Evolutionary conservation across 106 monocot genomes (phyloP), one percentile per base, ranked within the genome.

Genomic region (Dendrobium nobile): DNA sequence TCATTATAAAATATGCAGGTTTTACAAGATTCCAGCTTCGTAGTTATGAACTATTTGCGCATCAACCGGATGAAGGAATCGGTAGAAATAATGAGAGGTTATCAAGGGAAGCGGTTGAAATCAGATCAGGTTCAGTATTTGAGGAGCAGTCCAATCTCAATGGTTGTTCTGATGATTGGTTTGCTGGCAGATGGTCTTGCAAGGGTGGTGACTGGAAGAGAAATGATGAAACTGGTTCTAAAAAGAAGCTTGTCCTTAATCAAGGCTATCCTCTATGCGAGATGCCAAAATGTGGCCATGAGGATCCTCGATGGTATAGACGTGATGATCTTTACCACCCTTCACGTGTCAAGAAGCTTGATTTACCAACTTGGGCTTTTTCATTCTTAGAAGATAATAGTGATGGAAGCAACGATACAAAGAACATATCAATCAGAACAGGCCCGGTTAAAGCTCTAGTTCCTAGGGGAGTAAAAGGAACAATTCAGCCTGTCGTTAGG

Each of bases 201-300:
- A 88, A 85, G 90, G 99, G 99, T 79, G 99, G 99, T 77, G 99
- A 99, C 82, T 99, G 99, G 99, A 93, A 89, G 85, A 90, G 99
- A 87, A 95, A 90, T 85, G 95, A 95, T 64, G 99, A 99, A 77
- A 75, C 80, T 75, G 72, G 76, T 64, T 93, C 79, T 68, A 96
- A 85, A 84, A 91, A 84, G 73, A 95, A 95, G 65, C 73, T 87
- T 84, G 91, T 95, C 37, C 86, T 95, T 18, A 95, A 91, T 87
- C 90, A 91, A 67, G 91, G 99, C 8, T 99, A 84, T 75, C 95
- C 95, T 41, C 82, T 95, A 86, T 99, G 95, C 82, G 85, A 87
- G 45, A 91, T 95, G 88, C 95, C 95, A 16, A 93, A 89, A 77
- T 84, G 77, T 85, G 86, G 85, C 9, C 61, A 84, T 81, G 90